Conservation (phyloP, 306 rosid genomes). For the cucumber (Cucumis sativus) region DNA sequence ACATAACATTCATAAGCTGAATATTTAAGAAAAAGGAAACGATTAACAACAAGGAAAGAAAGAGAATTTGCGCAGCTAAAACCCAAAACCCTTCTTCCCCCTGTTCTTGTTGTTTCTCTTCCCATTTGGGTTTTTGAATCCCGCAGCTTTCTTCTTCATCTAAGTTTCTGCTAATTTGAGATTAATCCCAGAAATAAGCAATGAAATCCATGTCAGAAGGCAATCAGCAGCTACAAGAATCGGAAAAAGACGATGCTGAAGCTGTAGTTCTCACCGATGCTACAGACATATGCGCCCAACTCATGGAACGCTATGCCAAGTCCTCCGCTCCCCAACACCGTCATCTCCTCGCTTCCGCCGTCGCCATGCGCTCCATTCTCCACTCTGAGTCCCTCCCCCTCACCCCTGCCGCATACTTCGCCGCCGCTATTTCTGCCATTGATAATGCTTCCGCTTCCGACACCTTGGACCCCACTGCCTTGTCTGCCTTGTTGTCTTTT, state of each 20-base stretch:
- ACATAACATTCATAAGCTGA: too few species aligned
- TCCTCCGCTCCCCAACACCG: slow-evolving; percentile 80
- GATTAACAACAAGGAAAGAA: neutral
- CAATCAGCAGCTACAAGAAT: slow-evolving; percentile 3
- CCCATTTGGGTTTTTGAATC: neutral
- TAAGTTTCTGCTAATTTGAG: neutral
- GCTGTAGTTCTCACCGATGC: slow-evolving; percentile 27
- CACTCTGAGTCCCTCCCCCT: slow-evolving; percentile 58
- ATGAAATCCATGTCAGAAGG: slow-evolving; percentile 34
- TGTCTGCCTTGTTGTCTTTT: slow-evolving; percentile 56
- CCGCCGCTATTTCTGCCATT: slow-evolving; percentile 50
- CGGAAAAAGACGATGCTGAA: slow-evolving; percentile 15
- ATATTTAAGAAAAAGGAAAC: neutral
- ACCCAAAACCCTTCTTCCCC: neutral
- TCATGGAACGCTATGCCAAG: slow-evolving; percentile 81
- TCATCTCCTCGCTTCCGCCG: slow-evolving; percentile 76
- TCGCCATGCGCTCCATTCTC: slow-evolving; percentile 61
- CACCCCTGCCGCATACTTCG: slow-evolving; percentile 57
- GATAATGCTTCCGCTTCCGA: slow-evolving; percentile 23
- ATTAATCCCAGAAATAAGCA: neutral
- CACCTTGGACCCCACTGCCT: slow-evolving; percentile 37
- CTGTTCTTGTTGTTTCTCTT: neutral
- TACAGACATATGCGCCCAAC: slow-evolving; percentile 68
- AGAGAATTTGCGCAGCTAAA: neutral
- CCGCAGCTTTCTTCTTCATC: neutral